Conservation (phyloP, 1,284 basidiomycete genomes). For the Athelia sp. region DNA sequence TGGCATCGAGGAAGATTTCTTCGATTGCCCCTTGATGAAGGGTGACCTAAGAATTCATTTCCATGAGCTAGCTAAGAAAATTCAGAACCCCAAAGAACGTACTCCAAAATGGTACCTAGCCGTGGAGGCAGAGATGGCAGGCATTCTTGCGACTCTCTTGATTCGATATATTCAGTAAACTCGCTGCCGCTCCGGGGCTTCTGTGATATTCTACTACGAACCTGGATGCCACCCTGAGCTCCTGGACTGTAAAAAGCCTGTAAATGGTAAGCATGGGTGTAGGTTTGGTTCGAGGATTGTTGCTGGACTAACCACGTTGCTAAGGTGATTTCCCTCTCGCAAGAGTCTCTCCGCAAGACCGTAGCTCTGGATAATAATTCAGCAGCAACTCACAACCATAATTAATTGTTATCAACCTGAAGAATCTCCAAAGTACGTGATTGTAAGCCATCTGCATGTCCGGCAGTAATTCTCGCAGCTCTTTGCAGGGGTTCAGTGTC, state of each 20-base stretch:
- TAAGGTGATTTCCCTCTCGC: constrained; percentile 63
- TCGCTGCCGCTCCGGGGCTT: background rate
- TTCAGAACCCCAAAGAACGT: constrained; percentile 4
- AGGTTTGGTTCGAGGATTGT: no score
- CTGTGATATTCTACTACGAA: constrained; percentile 20
- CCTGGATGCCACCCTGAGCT: constrained; percentile 55
- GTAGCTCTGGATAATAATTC: constrained; percentile 53
- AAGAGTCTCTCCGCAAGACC: constrained; percentile 63
- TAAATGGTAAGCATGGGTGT: background rate
- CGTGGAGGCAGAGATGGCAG: constrained; percentile 51
- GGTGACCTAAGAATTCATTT: constrained; percentile 35
- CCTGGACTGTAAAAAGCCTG: constrained; percentile 73
- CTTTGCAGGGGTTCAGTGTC: constrained; percentile 32
- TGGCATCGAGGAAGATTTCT: constrained; percentile 60
- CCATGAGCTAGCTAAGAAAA: background rate
- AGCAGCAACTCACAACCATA: background rate
- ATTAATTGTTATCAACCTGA: constrained; percentile 36
- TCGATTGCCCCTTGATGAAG: constrained; percentile 77
- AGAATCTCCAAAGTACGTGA: constrained; percentile 76
- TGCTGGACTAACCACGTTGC: constrained; percentile 49
- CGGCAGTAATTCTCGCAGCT: constrained; percentile 51
- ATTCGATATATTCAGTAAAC: background rate
- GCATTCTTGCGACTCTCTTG: constrained; percentile 55
- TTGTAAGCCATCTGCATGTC: constrained; percentile 78
- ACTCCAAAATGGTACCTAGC: constrained; percentile 68